A percentile compares a stretch with the other conserved stretches of the same genome.
Conservation (phyloP, 805 yeast species). For the Yamadazyma sp. region DNA sequence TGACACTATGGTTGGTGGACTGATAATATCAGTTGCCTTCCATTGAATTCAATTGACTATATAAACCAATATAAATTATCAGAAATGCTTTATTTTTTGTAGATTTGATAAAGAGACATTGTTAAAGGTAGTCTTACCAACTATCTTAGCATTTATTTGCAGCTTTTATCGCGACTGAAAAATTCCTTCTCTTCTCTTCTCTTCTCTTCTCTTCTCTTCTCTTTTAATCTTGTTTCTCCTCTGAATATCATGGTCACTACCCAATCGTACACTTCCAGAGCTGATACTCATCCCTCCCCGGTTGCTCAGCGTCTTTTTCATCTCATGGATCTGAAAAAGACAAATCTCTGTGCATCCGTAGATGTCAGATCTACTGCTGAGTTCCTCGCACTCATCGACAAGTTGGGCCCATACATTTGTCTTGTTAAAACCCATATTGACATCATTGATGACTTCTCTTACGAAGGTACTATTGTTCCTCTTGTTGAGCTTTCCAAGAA, state of each 20-base stretch:
- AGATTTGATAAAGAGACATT: too few species aligned
- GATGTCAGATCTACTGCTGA: slow-evolving; percentile 84
- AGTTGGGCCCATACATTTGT: slow-evolving; percentile 88
- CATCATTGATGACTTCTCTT: slow-evolving; percentile 83
- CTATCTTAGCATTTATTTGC: too few species aligned
- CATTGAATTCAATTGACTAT: too few species aligned
- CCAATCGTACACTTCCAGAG: slow-evolving; percentile 64
- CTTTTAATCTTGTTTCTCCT: too few species aligned
- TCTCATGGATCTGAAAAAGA: slow-evolving; percentile 75
- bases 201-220: slow-evolving; percentile 1
- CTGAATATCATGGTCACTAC: slow-evolving; percentile 22
- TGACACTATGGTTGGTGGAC: too few species aligned
- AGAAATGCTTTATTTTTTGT: too few species aligned
- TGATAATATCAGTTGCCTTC: too few species aligned
- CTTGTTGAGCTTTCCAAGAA: slow-evolving; percentile 69
- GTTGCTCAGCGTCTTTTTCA: slow-evolving; percentile 73
- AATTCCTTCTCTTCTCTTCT: slow-evolving; percentile 1
- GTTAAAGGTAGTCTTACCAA: too few species aligned
- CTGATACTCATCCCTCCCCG: slow-evolving; percentile 67
- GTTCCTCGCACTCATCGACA: slow-evolving; percentile 68
- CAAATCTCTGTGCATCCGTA: slow-evolving; percentile 92
- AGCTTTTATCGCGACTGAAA: slow-evolving; percentile 5
- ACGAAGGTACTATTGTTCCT: slow-evolving; percentile 77
- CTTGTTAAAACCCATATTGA: slow-evolving; percentile 94
- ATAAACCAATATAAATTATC: too few species aligned